phyloP scores from a whole-genome alignment of 2,329 filamentous ascomycete species.

The Hymenoscyphus infarciens region DNA sequence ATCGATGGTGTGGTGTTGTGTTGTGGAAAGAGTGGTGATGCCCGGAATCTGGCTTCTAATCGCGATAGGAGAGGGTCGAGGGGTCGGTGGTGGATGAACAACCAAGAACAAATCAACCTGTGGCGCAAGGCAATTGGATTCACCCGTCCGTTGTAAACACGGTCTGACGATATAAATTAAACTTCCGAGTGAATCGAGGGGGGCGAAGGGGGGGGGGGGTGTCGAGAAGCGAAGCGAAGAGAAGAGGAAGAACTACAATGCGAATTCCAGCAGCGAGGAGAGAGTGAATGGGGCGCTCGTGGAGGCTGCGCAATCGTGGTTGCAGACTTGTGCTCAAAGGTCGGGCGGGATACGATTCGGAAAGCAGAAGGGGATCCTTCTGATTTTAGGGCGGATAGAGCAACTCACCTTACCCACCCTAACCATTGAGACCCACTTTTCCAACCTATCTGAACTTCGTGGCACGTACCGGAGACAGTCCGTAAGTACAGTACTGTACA shows the following conservation, averaged over 20 bases:
- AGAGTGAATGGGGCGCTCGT: neutral
- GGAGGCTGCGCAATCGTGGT: neutral
- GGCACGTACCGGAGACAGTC: slow-evolving; percentile 1
- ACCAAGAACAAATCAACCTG: neutral
- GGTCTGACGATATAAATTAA: slow-evolving; percentile 6
- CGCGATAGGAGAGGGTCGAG: neutral
- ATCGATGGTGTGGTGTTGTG: neutral
- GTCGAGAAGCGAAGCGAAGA: neutral
- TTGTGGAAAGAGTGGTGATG: neutral
- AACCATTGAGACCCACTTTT: no score
- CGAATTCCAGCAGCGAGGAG: neutral
- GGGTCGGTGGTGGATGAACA: neutral
- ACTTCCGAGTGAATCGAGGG: slow-evolving; percentile 2
- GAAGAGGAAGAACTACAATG: neutral
- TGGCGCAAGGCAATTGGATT: neutral
- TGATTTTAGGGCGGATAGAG: neutral
- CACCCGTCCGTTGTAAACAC: neutral
- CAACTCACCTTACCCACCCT: slow-evolving; percentile 2
- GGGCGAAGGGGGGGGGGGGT: neutral
- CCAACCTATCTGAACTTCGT: neutral
- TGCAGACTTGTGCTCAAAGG: slow-evolving; percentile 5
- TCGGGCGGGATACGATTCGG: slow-evolving; percentile 5
- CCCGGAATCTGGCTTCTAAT: neutral
- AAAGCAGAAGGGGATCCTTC: slow-evolving; percentile 2
- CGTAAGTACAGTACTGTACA: no score